Percentiles rank a stretch among this genome's conserved stretches.
Evolutionary conservation across 1,284 basidiomycete species (phyloP).

Genomic region (Pseudozyma hubeiensis): DNA sequence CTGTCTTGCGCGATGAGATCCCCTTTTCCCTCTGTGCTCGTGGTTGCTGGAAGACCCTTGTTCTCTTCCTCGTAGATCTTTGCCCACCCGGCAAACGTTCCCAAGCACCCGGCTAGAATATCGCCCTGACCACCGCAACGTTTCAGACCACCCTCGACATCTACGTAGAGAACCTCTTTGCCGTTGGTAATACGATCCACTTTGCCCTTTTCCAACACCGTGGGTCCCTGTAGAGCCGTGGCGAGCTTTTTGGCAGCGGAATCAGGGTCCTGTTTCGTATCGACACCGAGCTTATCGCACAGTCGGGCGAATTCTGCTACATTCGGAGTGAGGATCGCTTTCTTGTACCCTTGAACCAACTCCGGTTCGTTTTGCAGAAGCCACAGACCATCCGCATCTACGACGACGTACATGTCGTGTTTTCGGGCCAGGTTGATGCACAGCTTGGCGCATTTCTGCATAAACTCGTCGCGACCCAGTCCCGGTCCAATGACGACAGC

Average conservation of each 20-base stretch:
- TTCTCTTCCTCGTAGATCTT: conserved; percentile 78
- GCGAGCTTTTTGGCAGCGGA: conserved; percentile 73
- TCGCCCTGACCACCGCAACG: conserved; percentile 96
- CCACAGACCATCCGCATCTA: conserved; percentile 91
- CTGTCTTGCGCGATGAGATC: conserved; percentile 69
- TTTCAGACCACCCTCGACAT: conserved; percentile 83
- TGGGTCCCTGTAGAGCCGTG: conserved; percentile 81
- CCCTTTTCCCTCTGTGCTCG: conserved; percentile 56
- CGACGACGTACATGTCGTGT: conserved; percentile 84
- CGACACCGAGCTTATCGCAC: conserved; percentile 77
- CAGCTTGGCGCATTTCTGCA: conserved; percentile 77
- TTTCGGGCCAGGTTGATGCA: conserved; percentile 72
- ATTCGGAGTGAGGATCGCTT: conserved; percentile 90
- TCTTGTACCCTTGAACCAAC: conserved; percentile 81
- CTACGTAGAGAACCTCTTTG: conserved; percentile 75
- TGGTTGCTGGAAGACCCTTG: conserved; percentile 3
- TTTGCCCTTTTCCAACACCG: conserved; percentile 89
- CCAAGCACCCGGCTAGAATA: conserved; percentile 86
- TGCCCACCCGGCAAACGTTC: conserved; percentile 91
- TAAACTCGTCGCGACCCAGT: conserved; percentile 79
- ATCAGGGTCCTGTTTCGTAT: conserved; percentile 67
- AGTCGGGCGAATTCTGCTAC: conserved; percentile 91
- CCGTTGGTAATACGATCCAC: conserved; percentile 64
- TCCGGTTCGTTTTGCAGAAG: conserved; percentile 80
- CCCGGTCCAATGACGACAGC: conserved; percentile 93